phyloP scores from a whole-genome alignment of 163 green algal species.

The Scenedesmus sp. region DNA sequence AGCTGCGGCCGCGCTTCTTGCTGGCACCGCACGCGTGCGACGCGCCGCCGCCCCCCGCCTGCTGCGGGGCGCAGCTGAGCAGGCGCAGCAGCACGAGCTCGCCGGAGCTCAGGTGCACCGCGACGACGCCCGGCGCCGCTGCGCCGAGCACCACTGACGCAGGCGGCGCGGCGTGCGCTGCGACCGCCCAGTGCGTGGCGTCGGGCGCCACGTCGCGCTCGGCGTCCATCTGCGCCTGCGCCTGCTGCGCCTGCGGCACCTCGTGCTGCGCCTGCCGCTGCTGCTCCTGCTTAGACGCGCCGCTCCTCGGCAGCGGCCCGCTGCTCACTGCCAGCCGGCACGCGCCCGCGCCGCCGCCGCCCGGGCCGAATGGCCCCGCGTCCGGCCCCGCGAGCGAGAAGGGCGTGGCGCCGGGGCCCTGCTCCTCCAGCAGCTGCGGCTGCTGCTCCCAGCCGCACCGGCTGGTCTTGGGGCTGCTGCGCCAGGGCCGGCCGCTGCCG shows the following conservation, averaged over 20 bases:
- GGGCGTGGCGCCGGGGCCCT: too few relatives aligned
- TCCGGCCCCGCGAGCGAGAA: too few relatives aligned
- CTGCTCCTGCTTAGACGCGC: constrained; percentile 8
- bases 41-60: neutral
- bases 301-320: neutral
- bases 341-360: too few relatives aligned
- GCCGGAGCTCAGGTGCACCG: constrained; percentile 9
- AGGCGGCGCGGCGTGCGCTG: too few relatives aligned
- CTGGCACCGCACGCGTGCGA: neutral
- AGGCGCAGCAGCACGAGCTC: constrained; percentile 15
- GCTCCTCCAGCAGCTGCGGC: neutral
- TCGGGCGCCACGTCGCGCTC: too few relatives aligned
- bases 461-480: constrained; percentile 22
- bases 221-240: too few relatives aligned
- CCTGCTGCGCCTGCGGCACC: too few relatives aligned
- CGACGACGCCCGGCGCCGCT: neutral
- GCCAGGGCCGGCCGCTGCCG: neutral
- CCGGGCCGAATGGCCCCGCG: too few relatives aligned
- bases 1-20: constrained; percentile 5
- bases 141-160: constrained; percentile 11
- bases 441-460: constrained; percentile 11
- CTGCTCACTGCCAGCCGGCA: too few relatives aligned
- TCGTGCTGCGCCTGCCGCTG: constrained; percentile 3
- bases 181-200: too few relatives aligned
- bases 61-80: neutral